Conservation (phyloP, 176 grass and related monocot genomes). For the Oryza meyeriana region DNA sequence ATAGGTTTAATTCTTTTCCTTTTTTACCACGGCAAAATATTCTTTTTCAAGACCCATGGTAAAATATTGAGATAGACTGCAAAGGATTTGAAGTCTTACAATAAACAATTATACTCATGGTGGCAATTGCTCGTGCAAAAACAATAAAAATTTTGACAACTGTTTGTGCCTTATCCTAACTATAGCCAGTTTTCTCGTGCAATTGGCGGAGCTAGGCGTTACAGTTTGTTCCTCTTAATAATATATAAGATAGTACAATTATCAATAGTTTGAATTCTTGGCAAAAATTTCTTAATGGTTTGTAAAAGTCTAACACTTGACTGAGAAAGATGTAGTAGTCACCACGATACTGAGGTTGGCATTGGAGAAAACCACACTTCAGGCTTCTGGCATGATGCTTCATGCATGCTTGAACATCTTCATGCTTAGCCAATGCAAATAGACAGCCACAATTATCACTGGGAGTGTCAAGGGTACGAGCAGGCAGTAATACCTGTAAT, state of each 20-base stretch:
- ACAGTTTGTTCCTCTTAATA: too few relatives aligned
- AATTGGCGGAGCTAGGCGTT: too few relatives aligned
- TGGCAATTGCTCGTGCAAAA: background rate
- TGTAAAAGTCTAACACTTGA: background rate
- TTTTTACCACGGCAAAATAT: background rate
- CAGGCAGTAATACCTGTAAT: slow-evolving; percentile 79
- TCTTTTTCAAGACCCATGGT: background rate
- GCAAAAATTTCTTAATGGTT: background rate
- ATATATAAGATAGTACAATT: background rate
- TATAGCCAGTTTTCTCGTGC: too few relatives aligned
- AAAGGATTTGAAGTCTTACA: background rate
- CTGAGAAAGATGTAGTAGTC: background rate
- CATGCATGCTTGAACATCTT: slow-evolving; percentile 89
- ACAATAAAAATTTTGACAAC: background rate
- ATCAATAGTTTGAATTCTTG: background rate
- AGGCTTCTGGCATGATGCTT: slow-evolving; percentile 2
- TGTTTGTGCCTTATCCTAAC: background rate
- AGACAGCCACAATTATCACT: slow-evolving; percentile 58
- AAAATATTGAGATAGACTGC: background rate
- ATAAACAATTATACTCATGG: background rate
- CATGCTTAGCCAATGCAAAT: slow-evolving; percentile 84
- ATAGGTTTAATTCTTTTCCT: background rate
- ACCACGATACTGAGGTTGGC: background rate
- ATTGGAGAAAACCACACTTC: background rate
- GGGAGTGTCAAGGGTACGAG: slow-evolving; percentile 75